Base-by-base conservation (phyloP, 257 asterid species). In the Primulina eburnea region DNA sequence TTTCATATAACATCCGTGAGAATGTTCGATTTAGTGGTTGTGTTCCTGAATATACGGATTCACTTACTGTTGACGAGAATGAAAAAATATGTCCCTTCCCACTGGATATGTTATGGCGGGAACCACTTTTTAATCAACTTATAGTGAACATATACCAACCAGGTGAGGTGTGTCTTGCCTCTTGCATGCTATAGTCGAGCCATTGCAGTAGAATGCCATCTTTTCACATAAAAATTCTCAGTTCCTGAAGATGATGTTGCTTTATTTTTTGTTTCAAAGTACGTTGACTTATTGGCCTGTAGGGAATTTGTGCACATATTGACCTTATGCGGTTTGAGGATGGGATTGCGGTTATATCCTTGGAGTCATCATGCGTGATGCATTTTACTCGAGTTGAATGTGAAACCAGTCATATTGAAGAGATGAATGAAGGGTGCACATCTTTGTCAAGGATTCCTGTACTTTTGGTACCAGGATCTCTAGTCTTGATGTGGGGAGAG, bases 251-350 rank as follows among this genome's bases (percentile, higher is more conserved):
- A 24, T 24, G 26, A 24, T 24, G n/a, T 12, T 43, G 53, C n/a
- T 43, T 43, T 38, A 38, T 38, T 26, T n/a, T 52, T 52, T 30
- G 11, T 16, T 29, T 52, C 50, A 47, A 17, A 16, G 8, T 56
- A 52, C 9, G 3, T 6, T 32, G 34, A n/a, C 40, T 26, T 30
- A 26, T 24, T 57, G 40, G 26, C 16, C 16, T 68, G 76, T 76
- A 93, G 99, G 99, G 99, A 21, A 93, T 93, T 10, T 60, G 89
- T 72, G 90, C 95, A 3, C 99, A 93, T 67, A 94, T 93, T 67
- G 99, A 93, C 77, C 96, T 90, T 30, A 75, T 89, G 97, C 81
- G 95, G 14, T 90, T 90, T 53, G 95, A 89, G 53, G 99, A 93
- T 68, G 99, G 97, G 35, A 93, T 93, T 56, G 94, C 99, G 40